Evolutionary conservation across 208 protist genomes (phyloP).

Genomic region (Leishmania guyanensis): DNA sequence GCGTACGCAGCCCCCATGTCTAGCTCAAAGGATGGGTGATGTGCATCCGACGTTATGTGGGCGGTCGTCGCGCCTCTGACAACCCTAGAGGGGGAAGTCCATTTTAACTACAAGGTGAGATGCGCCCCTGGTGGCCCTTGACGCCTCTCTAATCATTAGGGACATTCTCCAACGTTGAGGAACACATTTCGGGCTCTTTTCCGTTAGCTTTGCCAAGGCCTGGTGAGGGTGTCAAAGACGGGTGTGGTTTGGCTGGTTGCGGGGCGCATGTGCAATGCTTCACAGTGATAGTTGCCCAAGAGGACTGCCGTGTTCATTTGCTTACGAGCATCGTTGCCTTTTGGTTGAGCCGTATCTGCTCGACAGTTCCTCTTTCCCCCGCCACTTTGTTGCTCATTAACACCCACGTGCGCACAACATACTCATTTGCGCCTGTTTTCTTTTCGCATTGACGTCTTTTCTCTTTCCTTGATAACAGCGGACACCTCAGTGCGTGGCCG

Average conservation of each 20-base stretch:
- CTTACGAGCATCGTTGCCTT: background rate
- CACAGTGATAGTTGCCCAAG: background rate
- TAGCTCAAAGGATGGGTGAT: slow-evolving; percentile 1
- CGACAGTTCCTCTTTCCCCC: background rate
- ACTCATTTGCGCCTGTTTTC: background rate
- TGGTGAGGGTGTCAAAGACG: background rate
- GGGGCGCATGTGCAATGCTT: background rate
- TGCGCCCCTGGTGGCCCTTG: background rate
- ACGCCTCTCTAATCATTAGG: background rate
- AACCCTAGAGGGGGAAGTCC: background rate
- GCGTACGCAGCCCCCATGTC: slow-evolving; percentile 52
- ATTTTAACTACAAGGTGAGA: background rate
- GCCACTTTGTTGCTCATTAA: background rate
- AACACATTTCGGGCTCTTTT: background rate
- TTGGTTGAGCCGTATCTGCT: background rate
- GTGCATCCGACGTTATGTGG: background rate
- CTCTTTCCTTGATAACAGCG: too few relatives aligned
- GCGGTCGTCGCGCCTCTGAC: background rate
- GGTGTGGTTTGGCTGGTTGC: background rate
- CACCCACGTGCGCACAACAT: background rate
- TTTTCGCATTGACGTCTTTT: background rate
- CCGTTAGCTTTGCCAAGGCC: background rate
- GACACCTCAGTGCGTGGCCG: too few relatives aligned
- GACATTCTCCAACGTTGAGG: background rate
- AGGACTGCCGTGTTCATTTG: background rate